Evolutionary conservation across 768 basidiomycete genomes (phyloP).

Genomic region (Postia placenta): DNA sequence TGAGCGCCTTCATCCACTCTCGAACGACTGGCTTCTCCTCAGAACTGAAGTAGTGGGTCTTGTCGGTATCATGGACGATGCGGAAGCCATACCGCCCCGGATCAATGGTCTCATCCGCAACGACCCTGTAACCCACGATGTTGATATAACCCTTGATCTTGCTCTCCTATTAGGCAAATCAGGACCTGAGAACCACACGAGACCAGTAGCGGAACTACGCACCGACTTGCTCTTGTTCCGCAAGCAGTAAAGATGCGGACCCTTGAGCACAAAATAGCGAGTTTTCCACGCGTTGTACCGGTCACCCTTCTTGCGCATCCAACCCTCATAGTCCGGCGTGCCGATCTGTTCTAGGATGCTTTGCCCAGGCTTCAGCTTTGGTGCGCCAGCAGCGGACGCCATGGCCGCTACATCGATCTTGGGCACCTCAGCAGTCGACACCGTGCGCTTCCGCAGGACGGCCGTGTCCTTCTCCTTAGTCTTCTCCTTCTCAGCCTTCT

Average conservation of each 20-base stretch:
- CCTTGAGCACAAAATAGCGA: slow-evolving; percentile 90
- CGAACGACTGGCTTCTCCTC: slow-evolving; percentile 79
- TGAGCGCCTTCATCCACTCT: slow-evolving; percentile 99
- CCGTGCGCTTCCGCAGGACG: slow-evolving; percentile 53
- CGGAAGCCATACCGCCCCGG: slow-evolving; percentile 95
- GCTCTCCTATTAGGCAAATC: slow-evolving; percentile 54
- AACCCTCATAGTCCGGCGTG: slow-evolving; percentile 81
- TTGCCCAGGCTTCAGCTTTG: slow-evolving; percentile 37
- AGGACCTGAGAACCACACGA: not conserved
- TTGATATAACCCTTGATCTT: slow-evolving; percentile 97
- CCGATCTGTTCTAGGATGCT: slow-evolving; percentile 90
- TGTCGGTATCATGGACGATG: slow-evolving; percentile 84
- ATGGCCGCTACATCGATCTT: slow-evolving; percentile 5
- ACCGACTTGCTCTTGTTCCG: slow-evolving; percentile 62
- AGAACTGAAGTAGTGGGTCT: slow-evolving; percentile 87
- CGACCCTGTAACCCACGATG: slow-evolving; percentile 85
- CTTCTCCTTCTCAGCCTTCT: slow-evolving; percentile 18
- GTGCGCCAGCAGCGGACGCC: slow-evolving; percentile 7
- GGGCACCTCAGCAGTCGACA: slow-evolving; percentile 13
- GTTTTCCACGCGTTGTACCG: slow-evolving; percentile 90
- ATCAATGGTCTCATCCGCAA: slow-evolving; percentile 86
- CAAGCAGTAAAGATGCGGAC: slow-evolving; percentile 84
- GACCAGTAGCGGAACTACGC: slow-evolving; percentile 12
- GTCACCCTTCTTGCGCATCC: slow-evolving; percentile 95
- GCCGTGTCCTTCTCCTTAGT: slow-evolving; percentile 29